Conservation (phyloP, 2,329 filamentous ascomycete species). For the Amylocarpus encephaloides region DNA sequence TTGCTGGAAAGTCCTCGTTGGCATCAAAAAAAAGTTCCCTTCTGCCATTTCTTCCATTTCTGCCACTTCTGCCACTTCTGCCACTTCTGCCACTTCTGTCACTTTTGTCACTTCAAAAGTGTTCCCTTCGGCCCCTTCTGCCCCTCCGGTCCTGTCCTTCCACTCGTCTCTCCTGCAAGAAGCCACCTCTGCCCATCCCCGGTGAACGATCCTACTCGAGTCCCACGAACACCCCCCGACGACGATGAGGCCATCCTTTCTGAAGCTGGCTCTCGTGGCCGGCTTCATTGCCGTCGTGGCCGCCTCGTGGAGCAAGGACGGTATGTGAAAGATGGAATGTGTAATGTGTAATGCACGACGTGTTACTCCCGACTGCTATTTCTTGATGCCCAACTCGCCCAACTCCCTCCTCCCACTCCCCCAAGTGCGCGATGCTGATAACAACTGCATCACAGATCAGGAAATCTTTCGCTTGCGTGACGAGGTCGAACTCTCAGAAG, state of each 20-base stretch:
- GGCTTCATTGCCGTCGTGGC: conserved; percentile 27
- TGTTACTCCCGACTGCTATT: not conserved
- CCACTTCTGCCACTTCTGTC: too few relatives aligned
- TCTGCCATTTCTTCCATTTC: not conserved
- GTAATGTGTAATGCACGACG: too few relatives aligned
- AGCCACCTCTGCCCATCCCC: conserved; percentile 24
- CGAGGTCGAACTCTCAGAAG: conserved; percentile 72
- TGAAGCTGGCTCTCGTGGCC: conserved; percentile 27
- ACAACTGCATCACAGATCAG: conserved; percentile 57
- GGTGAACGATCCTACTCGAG: conserved; percentile 6
- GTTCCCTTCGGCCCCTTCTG: too few relatives aligned
- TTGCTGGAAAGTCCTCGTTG: conserved; percentile 7
- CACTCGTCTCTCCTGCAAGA: not conserved
- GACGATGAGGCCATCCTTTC: conserved; percentile 30
- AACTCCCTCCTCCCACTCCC: conserved; percentile 2
- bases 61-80: too few relatives aligned
- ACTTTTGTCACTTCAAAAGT: not conserved
- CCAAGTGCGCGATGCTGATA: conserved; percentile 16
- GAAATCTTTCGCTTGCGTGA: conserved; percentile 96
- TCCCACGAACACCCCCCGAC: conserved; percentile 13
- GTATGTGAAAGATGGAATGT: too few relatives aligned
- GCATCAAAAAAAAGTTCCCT: conserved; percentile 14
- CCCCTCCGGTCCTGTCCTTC: not conserved
- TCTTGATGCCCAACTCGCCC: not conserved
- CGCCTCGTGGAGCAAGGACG: conserved; percentile 36